Percentiles rank a stretch among this genome's conserved stretches.
Conservation (phyloP, 495 filamentous ascomycete species). For the Lindgomyces ingoldianus region DNA sequence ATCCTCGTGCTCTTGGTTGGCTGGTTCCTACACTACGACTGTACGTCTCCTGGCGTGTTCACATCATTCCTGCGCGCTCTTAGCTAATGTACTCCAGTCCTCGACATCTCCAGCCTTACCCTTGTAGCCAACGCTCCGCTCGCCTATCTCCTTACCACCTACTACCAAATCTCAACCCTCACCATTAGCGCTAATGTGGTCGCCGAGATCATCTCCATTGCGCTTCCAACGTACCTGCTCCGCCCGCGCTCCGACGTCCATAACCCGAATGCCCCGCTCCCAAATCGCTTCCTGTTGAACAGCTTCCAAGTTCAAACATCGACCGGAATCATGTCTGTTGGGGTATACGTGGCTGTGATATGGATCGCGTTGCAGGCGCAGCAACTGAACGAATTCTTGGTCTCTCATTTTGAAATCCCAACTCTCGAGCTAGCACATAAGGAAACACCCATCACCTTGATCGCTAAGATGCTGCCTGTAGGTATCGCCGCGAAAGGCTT, state of each 20-base stretch:
- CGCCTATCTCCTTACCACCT: constrained; percentile 67
- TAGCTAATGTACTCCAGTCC: constrained; percentile 46
- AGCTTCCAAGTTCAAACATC: constrained; percentile 63
- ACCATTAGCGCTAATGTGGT: constrained; percentile 58
- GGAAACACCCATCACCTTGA: constrained; percentile 53
- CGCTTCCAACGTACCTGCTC: constrained; percentile 69
- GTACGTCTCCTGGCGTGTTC: constrained; percentile 44
- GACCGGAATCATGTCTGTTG: constrained; percentile 64
- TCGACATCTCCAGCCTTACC: constrained; percentile 68
- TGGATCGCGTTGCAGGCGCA: constrained; percentile 64
- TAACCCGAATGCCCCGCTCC: constrained; percentile 54
- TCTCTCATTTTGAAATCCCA: constrained; percentile 69
- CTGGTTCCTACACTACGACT: constrained; percentile 72
- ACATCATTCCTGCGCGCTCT: not conserved
- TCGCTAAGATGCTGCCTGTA: constrained; percentile 59
- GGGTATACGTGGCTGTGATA: constrained; percentile 67
- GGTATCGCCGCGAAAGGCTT: constrained; percentile 71
- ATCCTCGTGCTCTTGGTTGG: constrained; percentile 66
- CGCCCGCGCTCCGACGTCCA: constrained; percentile 65
- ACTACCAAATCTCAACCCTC: constrained; percentile 65
- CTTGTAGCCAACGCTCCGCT: constrained; percentile 71
- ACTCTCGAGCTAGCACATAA: constrained; percentile 64
- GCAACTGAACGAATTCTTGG: constrained; percentile 62
- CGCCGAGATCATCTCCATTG: constrained; percentile 66
- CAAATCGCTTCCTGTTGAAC: constrained; percentile 69